Conservation (phyloP, 2,329 filamentous ascomycete genomes). For the Scedosporium minutisporum region DNA sequence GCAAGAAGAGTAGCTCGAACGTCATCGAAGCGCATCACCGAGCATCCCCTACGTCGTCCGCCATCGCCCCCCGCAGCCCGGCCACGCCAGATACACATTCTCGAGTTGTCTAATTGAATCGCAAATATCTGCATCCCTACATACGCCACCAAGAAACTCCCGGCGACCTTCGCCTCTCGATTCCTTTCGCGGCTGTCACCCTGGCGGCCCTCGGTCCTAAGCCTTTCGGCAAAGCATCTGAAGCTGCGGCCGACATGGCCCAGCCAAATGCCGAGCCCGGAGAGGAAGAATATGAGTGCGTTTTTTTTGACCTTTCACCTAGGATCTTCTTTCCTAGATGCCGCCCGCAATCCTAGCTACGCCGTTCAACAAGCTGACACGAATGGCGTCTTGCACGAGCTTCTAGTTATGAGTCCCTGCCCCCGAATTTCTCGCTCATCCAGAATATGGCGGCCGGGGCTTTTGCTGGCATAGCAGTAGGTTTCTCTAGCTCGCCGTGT, state of each 20-base stretch:
- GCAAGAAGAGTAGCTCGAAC: too few species aligned
- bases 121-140: background rate
- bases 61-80: too few species aligned
- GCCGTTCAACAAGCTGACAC: background rate
- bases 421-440: constrained; percentile 84
- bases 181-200: constrained; percentile 32
- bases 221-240: constrained; percentile 52
- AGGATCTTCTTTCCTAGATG: background rate
- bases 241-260: constrained; percentile 61
- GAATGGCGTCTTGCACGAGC: background rate
- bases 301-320: constrained; percentile 11
- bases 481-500: constrained; percentile 18
- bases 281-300: constrained; percentile 61
- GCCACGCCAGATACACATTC: background rate
- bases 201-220: constrained; percentile 54
- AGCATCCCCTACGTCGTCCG: background rate
- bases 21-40: too few species aligned
- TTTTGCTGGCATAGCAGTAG: constrained; percentile 90
- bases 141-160: background rate
- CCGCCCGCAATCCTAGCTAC: background rate
- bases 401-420: constrained; percentile 82
- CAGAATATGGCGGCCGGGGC: constrained; percentile 96
- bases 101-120: background rate
- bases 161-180: background rate
- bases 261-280: constrained; percentile 54